A percentile compares a stretch with the other conserved stretches of the same genome.
phyloP scores from a whole-genome alignment of 345 rosid species.

The Brassica incana region DNA sequence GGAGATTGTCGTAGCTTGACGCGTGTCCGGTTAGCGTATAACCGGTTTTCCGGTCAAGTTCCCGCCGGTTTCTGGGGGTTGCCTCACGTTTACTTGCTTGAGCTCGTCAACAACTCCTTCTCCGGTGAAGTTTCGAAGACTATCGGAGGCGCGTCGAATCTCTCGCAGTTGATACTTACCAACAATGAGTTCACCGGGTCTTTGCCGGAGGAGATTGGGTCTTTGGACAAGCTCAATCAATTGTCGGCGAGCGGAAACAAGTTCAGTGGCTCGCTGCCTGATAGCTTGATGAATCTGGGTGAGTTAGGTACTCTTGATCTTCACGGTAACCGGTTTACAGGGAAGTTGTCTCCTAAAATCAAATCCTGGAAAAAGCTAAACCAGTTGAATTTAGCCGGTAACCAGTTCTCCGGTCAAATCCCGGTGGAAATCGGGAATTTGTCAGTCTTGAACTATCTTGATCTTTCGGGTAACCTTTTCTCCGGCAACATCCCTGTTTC shows the following conservation, averaged over 20 bases:
- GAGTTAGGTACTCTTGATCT: constrained; percentile 77
- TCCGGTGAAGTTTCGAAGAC: constrained; percentile 65
- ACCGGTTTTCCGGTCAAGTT: constrained; percentile 72
- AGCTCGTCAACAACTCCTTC: constrained; percentile 59
- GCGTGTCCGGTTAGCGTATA: constrained; percentile 72
- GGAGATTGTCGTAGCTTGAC: constrained; percentile 60
- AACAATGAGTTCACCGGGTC: constrained; percentile 68
- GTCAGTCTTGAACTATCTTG: constrained; percentile 83
- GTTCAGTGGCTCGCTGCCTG: constrained; percentile 67
- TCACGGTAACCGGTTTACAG: constrained; percentile 62
- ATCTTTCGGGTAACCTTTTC: constrained; percentile 70
- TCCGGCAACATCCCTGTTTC: constrained; percentile 66
- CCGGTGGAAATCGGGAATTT: constrained; percentile 70
- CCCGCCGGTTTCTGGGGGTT: constrained; percentile 87
- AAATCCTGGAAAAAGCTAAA: constrained; percentile 75
- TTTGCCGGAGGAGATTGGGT: constrained; percentile 81
- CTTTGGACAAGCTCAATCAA: constrained; percentile 48
- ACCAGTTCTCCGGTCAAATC: constrained; percentile 59
- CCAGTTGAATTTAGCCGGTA: constrained; percentile 72
- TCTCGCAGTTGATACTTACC: constrained; percentile 62
- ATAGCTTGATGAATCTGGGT: constrained; percentile 55
- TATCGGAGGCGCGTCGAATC: constrained; percentile 63
- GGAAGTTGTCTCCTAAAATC: constrained; percentile 63
- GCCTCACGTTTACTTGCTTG: constrained; percentile 76
- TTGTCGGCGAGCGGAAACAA: constrained; percentile 64